Percentiles rank a stretch among this genome's conserved stretches.
phyloP scores from a whole-genome alignment of 495 filamentous ascomycete species.

The Penicillium coffeae region DNA sequence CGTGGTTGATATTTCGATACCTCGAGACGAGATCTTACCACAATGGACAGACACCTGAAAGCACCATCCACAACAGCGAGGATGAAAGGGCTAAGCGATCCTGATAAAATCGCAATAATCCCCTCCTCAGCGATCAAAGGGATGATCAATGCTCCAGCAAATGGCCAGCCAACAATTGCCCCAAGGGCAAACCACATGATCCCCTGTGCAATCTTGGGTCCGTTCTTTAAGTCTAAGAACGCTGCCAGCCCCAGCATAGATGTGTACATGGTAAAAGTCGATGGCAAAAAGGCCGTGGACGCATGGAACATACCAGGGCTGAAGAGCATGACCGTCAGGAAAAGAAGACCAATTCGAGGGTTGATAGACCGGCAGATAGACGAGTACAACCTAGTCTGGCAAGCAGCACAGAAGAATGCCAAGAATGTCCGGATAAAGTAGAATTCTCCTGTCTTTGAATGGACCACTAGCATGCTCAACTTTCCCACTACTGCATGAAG shows the following conservation, averaged over 20 bases:
- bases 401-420: conserved; percentile 70
- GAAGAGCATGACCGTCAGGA: conserved; percentile 67
- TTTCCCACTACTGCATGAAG: conserved; percentile 74
- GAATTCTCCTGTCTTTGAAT: conserved; percentile 67
- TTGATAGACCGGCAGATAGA: conserved; percentile 70
- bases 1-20: neutral
- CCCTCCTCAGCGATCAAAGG: conserved; percentile 79
- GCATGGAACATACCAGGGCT: conserved; percentile 94
- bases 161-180: conserved; percentile 91
- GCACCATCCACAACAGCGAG: conserved; percentile 61
- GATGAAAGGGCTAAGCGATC: conserved; percentile 52
- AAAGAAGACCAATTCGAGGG: conserved; percentile 76
- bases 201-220: conserved; percentile 70
- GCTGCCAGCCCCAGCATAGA: conserved; percentile 80
- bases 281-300: conserved; percentile 81
- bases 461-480: conserved; percentile 57
- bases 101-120: conserved; percentile 56
- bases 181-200: conserved; percentile 93
- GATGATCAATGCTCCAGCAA: conserved; percentile 75
- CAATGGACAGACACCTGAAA: conserved; percentile 58
- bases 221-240: conserved; percentile 81
- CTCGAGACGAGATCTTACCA: conserved; percentile 53
- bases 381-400: conserved; percentile 75
- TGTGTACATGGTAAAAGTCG: conserved; percentile 95
- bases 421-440: conserved; percentile 76